A percentile compares a stretch with the other conserved stretches of the same genome.
These are phyloP conservation scores for Tuber indicum DNA, from an alignment of 495 filamentous ascomycete species.

Conservation along the genomic window DNA sequence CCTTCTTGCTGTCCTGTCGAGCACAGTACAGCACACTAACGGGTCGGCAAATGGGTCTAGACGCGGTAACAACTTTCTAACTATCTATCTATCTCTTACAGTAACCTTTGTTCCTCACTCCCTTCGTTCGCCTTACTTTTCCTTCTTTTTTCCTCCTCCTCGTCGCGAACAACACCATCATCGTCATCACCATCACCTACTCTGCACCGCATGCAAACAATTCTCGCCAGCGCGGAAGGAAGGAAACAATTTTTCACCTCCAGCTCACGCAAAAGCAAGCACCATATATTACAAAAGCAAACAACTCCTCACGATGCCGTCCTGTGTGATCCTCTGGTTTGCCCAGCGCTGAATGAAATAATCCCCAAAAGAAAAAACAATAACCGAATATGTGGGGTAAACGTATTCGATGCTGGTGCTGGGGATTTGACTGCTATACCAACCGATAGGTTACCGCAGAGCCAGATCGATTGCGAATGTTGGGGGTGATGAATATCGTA, in stretches of 20 bases:
- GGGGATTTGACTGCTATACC: background rate
- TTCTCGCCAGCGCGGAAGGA: too few species aligned
- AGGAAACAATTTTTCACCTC: background rate
- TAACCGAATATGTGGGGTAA: background rate
- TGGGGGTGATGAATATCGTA: background rate
- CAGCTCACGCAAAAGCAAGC: background rate
- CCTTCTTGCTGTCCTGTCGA: background rate
- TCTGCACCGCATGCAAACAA: background rate
- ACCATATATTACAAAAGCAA: background rate
- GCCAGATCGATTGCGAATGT: background rate
- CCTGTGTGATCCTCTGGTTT: background rate
- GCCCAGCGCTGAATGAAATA: background rate
- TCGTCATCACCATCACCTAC: background rate
- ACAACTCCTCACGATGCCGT: background rate
- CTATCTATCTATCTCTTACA: background rate
- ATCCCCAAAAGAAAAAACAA: background rate
- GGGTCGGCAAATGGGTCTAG: background rate
- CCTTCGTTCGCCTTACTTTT: background rate
- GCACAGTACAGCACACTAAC: background rate
- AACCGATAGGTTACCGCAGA: background rate
- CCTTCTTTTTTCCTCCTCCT: background rate
- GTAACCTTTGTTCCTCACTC: background rate
- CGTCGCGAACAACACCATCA: background rate
- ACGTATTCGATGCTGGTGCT: background rate
- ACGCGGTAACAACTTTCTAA: background rate